These are phyloP conservation scores for Calocybe cyanea DNA, from an alignment of 768 basidiomycete species.

Conservation along the genomic window DNA sequence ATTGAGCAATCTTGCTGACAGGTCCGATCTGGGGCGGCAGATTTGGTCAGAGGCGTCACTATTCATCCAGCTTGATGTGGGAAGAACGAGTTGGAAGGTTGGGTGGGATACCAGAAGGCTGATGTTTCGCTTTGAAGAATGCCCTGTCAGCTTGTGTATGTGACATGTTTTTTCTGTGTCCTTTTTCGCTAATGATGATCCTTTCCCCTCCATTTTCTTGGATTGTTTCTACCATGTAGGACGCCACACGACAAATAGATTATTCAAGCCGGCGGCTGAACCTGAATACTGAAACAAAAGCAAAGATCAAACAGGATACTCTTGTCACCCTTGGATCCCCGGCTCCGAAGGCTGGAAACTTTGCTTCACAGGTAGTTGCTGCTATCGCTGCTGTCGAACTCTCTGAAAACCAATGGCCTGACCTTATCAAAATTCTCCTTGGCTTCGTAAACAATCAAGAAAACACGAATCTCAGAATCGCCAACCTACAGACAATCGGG, in stretches of 20 bases:
- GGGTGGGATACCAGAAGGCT: too few relatives aligned
- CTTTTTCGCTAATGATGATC: too few relatives aligned
- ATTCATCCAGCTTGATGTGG: too few relatives aligned
- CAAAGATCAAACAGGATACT: conserved; percentile 84
- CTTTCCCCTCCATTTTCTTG: conserved; percentile 11
- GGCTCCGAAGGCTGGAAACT: conserved; percentile 69
- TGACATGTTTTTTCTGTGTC: conserved; percentile 13
- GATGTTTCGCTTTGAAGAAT: conserved; percentile 96
- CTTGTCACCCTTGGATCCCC: conserved; percentile 79
- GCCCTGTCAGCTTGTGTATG: conserved; percentile 85
- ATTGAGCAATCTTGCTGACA: conserved; percentile 30
- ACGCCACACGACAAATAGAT: conserved; percentile 68
- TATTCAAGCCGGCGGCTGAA: conserved; percentile 79
- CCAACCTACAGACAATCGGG: conserved; percentile 94
- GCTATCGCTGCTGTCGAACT: conserved; percentile 94
- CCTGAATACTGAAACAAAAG: conserved; percentile 62
- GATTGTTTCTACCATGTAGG: conserved; percentile 40
- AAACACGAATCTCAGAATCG: conserved; percentile 74
- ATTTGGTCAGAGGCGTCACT: conserved; percentile 91
- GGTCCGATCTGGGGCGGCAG: too few relatives aligned
- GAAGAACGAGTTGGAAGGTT: too few relatives aligned
- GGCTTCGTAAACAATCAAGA: conserved; percentile 77
- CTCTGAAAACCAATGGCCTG: conserved; percentile 82
- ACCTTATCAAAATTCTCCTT: conserved; percentile 84
- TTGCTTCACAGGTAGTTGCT: conserved; percentile 90